Conservation (phyloP, 163 green algal genomes). For the Chloromonas sp. region DNA sequence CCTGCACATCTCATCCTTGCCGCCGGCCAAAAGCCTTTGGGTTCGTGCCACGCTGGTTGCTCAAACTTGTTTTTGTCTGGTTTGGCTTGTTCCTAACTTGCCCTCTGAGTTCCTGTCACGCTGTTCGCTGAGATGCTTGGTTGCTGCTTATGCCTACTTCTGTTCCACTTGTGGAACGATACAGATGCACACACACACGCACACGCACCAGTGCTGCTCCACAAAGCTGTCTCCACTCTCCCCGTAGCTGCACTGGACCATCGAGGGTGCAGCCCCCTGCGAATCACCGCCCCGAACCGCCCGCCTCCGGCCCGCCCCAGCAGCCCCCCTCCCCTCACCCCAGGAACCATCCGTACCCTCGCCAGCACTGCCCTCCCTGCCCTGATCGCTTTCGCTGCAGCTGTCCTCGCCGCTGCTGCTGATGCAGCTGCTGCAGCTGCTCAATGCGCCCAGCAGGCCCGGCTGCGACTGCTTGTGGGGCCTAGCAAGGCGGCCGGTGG, state of each 20-base stretch:
- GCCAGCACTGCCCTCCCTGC: not conserved
- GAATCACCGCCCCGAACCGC: not conserved
- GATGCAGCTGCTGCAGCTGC: not conserved
- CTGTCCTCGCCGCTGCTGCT: not conserved
- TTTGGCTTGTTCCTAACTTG: too few species aligned
- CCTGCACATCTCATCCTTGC: too few species aligned
- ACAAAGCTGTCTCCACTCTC: conserved; percentile 45
- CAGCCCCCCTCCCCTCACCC: not conserved
- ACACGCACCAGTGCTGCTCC: conserved; percentile 53
- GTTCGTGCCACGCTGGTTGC: too few species aligned
- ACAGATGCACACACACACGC: not conserved
- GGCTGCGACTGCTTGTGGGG: too few species aligned
- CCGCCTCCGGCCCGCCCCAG: not conserved
- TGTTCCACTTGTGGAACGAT: too few species aligned
- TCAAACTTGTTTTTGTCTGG: too few species aligned
- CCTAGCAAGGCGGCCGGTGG: not conserved
- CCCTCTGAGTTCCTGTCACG: too few species aligned
- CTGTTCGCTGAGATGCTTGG: too few species aligned
- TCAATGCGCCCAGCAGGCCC: not conserved
- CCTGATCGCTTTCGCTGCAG: not conserved
- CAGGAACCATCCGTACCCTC: not conserved
- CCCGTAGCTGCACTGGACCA: conserved; percentile 35
- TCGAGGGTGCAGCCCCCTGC: not conserved
- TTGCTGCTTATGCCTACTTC: too few species aligned
- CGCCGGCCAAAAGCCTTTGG: too few species aligned